These are phyloP conservation scores for Ceratobasidium sp. DNA, from an alignment of 1,284 basidiomycete genomes.

Conservation along the genomic window DNA sequence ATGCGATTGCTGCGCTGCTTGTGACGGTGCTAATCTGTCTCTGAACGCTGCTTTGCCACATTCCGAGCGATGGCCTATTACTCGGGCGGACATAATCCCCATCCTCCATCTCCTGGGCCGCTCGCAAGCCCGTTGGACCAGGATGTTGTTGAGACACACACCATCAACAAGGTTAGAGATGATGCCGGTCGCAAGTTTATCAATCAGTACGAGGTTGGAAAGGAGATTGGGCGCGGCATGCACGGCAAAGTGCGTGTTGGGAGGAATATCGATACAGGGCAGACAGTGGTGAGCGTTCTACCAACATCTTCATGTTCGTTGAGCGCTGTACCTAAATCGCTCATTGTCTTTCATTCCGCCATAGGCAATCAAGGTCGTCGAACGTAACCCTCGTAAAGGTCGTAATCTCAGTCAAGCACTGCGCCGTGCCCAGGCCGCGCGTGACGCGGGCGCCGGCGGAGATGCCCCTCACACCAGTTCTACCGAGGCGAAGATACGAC, in stretches of 20 bases:
- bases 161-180: slow-evolving; percentile 57
- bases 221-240: slow-evolving; percentile 80
- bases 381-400: slow-evolving; percentile 70
- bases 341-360: slow-evolving; percentile 48
- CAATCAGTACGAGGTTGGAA: slow-evolving; percentile 81
- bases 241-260: slow-evolving; percentile 85
- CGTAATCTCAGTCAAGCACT: slow-evolving; percentile 55
- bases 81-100: slow-evolving; percentile 12
- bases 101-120: slow-evolving; percentile 46
- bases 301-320: slow-evolving; percentile 38
- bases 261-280: slow-evolving; percentile 65
- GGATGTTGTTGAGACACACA: slow-evolving; percentile 70
- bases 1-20: slow-evolving; percentile 55
- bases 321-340: background rate
- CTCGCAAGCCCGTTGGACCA: slow-evolving; percentile 62
- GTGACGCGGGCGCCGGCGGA: slow-evolving; percentile 43
- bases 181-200: slow-evolving; percentile 66
- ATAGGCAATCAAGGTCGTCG: slow-evolving; percentile 88
- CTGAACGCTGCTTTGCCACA: background rate
- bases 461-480: slow-evolving; percentile 58
- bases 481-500: slow-evolving; percentile 83
- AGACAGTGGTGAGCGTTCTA: slow-evolving; percentile 58
- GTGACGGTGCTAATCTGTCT: background rate
- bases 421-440: slow-evolving; percentile 36
- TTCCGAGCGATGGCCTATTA: slow-evolving; percentile 39